Percentiles rank a stretch among this genome's conserved stretches.
Evolutionary conservation across 176 grass and related monocot genomes (phyloP).

Genomic region (Rhynchospora tenuis): DNA sequence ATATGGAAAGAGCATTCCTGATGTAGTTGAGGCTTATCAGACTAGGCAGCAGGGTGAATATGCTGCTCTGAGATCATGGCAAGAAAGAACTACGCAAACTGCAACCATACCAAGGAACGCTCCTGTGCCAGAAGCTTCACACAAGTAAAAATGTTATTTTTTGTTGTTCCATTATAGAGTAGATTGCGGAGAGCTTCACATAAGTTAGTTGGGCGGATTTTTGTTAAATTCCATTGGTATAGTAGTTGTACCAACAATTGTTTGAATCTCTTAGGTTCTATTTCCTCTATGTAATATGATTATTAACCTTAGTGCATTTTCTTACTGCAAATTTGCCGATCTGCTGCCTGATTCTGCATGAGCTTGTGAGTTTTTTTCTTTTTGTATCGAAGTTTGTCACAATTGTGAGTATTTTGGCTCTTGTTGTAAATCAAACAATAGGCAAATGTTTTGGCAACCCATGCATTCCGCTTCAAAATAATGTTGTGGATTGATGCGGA

Average conservation of each 20-base stretch:
- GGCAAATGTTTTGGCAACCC: too few species aligned
- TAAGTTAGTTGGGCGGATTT: neutral
- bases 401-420: too few species aligned
- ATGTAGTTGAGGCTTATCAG: conserved; percentile 36
- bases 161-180: neutral
- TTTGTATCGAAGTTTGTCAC: too few species aligned
- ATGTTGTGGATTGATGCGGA: too few species aligned
- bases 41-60: neutral
- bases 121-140: neutral
- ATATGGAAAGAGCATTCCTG: conserved; percentile 28
- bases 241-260: neutral
- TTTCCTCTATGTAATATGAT: neutral
- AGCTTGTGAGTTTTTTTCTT: too few species aligned
- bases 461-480: too few species aligned
- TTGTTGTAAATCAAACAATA: too few species aligned
- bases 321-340: too few species aligned
- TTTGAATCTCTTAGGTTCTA: neutral
- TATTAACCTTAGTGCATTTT: too few species aligned
- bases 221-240: neutral
- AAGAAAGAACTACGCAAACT: neutral
- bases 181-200: neutral
- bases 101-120: neutral
- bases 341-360: too few species aligned
- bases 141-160: neutral
- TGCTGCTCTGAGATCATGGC: neutral